Evolutionary conservation across 2,329 filamentous ascomycete genomes (phyloP), one percentile per base, ranked within the genome.

Genomic region (Claviceps humidiphila): DNA sequence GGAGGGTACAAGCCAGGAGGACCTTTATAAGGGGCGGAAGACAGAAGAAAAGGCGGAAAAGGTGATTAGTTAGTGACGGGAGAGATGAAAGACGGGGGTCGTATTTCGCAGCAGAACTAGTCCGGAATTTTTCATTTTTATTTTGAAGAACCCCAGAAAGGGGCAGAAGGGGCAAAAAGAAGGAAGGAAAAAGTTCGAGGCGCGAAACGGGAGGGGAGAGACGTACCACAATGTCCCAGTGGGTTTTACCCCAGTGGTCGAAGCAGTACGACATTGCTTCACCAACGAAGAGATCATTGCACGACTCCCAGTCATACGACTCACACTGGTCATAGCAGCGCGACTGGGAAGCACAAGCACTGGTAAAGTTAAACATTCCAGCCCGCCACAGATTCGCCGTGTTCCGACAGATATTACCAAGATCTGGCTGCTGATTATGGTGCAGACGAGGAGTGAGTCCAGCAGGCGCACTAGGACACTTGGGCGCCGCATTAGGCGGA

Each of bases 301-400:
- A 50, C n/a, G 11, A 14, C 26, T 50, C 40, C 49, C 49, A 50
- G 49, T 17, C 20, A 22, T n/a, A 38, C 1, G 5, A 5, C 26
- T 50, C 38, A 30, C 49, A 50, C 11, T 34, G 41, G 49, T 45
- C 49, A 24, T 44, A 50, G 49, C 49, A 50, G 11, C 13, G 17
- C 9, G 40, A 37, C 41, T 50, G 49, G 1, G 17, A 6, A 5
- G 6, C 26, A 14, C 49, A 50, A 14, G 41, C 30, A 1, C 17
- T 13, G 2, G 30, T 42, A 5, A 50, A 50, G 49, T 42, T 38
- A 17, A 50, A 44, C 3, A 17, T 13, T 17, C 26, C 17, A 13
- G n/a, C 2, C 9, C 9, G 17, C 30, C 30, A 45, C 30, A n/a
- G 8, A 16, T 39, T 5, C 4, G 30, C 4, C 9, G 17, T 17